Evolutionary conservation across 495 filamentous ascomycete species (phyloP).

Genomic region (Lindgomyces ingoldianus): DNA sequence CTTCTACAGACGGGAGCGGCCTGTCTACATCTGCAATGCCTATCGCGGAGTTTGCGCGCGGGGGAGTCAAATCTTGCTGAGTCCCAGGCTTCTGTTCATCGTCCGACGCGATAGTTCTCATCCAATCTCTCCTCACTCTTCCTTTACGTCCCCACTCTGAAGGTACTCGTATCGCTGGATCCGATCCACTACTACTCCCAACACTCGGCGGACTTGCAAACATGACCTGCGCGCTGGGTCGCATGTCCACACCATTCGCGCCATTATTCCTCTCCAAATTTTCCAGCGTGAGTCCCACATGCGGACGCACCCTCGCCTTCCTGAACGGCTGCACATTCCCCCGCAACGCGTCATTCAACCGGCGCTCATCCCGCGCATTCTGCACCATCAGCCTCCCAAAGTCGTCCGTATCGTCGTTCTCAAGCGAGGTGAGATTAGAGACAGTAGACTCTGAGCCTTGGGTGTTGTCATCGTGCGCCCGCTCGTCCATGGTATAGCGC

Average conservation of each 20-base stretch:
- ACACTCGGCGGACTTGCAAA: constrained; percentile 33
- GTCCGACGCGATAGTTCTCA: constrained; percentile 44
- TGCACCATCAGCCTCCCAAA: constrained; percentile 42
- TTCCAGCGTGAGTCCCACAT: constrained; percentile 38
- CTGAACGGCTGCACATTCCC: constrained; percentile 41
- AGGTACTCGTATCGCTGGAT: constrained; percentile 59
- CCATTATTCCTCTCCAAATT: constrained; percentile 39
- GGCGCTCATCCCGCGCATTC: constrained; percentile 39
- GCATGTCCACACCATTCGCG: not conserved
- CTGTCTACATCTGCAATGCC: constrained; percentile 41
- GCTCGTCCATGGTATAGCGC: constrained; percentile 21
- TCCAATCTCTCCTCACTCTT: constrained; percentile 56
- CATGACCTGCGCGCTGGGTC: not conserved
- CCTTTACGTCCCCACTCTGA: constrained; percentile 61
- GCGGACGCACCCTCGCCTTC: constrained; percentile 40
- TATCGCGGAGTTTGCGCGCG: not conserved
- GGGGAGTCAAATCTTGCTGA: constrained; percentile 37
- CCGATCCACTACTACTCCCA: constrained; percentile 41
- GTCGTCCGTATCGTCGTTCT: constrained; percentile 45
- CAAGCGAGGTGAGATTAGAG: constrained; percentile 40
- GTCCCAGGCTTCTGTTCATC: constrained; percentile 39
- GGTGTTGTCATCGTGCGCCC: constrained; percentile 36
- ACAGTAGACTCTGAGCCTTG: constrained; percentile 33
- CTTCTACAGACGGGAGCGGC: constrained; percentile 53
- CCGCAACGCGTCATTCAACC: constrained; percentile 39